Percentiles rank a stretch among this genome's conserved stretches.
phyloP scores from a whole-genome alignment of 768 basidiomycete genomes.

The Lentinula detonsa region DNA sequence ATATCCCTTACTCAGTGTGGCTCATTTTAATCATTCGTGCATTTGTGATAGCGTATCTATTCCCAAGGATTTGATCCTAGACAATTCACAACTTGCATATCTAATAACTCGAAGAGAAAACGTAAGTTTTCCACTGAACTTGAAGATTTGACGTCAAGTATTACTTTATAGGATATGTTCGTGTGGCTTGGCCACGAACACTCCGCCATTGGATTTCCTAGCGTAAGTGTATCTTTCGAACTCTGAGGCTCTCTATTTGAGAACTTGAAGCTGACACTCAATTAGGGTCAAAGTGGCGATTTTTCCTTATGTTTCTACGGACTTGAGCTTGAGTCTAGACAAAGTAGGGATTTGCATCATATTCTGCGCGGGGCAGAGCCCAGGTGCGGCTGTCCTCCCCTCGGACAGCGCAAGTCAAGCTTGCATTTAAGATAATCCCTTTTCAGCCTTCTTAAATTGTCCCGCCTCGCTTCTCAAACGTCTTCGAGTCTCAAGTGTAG shows the following conservation, averaged over 20 bases:
- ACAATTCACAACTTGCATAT: slow-evolving; percentile 31
- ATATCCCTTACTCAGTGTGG: background rate
- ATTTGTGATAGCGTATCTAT: slow-evolving; percentile 28
- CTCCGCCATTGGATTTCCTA: slow-evolving; percentile 22
- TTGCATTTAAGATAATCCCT: background rate
- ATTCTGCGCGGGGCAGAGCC: slow-evolving; percentile 27
- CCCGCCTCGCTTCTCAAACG: slow-evolving; percentile 16
- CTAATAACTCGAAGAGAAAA: slow-evolving; percentile 19
- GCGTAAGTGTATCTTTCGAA: slow-evolving; percentile 15
- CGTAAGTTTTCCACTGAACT: slow-evolving; percentile 12
- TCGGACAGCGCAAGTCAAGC: background rate
- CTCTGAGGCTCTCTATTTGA: background rate
- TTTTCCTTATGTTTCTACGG: slow-evolving; percentile 25
- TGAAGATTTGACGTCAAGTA: background rate
- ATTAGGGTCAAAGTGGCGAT: slow-evolving; percentile 30
- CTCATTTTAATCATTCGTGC: background rate
- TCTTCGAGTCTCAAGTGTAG: slow-evolving; percentile 27
- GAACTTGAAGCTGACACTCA: slow-evolving; percentile 5
- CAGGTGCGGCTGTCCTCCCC: slow-evolving; percentile 21
- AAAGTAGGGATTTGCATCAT: slow-evolving; percentile 18
- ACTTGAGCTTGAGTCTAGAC: slow-evolving; percentile 19
- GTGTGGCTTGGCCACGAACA: slow-evolving; percentile 30
- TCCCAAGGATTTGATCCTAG: slow-evolving; percentile 30
- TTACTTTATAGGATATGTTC: slow-evolving; percentile 20
- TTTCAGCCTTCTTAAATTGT: slow-evolving; percentile 30